These are phyloP conservation scores for Rhizoclosmatium globosum DNA, from an alignment of 192 early-diverging fungal species.

Conservation along the genomic window DNA sequence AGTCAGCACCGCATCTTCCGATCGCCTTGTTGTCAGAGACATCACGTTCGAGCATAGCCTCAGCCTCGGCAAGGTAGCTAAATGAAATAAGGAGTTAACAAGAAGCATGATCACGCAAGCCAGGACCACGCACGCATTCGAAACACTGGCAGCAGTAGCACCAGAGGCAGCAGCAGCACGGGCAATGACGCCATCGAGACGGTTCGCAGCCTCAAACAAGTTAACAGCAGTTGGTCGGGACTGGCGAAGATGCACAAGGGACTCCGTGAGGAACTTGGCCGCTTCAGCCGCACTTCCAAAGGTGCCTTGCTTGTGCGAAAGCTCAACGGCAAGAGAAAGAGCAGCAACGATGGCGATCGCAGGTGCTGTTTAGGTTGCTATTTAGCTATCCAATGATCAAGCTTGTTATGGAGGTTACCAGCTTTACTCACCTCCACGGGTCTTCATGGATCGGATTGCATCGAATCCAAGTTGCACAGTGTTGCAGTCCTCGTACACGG, in stretches of 20 bases:
- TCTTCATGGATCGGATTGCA: conserved; percentile 93
- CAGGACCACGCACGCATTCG: conserved; percentile 56
- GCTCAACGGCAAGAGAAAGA: conserved; percentile 86
- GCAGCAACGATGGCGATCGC: conserved; percentile 98
- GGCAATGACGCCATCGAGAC: conserved; percentile 42
- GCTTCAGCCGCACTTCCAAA: conserved; percentile 52
- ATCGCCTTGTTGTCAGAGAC: conserved; percentile 89
- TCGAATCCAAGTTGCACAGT: conserved; percentile 77
- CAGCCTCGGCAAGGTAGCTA: conserved; percentile 65
- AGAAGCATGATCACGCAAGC: background rate
- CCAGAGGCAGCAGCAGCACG: conserved; percentile 5
- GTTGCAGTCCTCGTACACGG: conserved; percentile 74
- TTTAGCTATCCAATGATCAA: background rate
- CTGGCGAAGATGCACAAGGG: conserved; percentile 69
- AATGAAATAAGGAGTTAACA: background rate
- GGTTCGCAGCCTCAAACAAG: conserved; percentile 84
- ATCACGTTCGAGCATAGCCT: conserved; percentile 86
- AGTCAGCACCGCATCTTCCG: conserved; percentile 82
- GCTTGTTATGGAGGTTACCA: background rate
- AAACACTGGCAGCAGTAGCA: conserved; percentile 53
- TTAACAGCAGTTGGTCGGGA: conserved; percentile 98
- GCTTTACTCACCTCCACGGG: conserved; percentile 52
- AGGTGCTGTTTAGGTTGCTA: conserved; percentile 65
- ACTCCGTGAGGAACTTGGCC: conserved; percentile 57
- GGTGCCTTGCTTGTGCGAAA: conserved; percentile 36